phyloP scores from a whole-genome alignment of 306 rosid species.

The Delonix regia region DNA sequence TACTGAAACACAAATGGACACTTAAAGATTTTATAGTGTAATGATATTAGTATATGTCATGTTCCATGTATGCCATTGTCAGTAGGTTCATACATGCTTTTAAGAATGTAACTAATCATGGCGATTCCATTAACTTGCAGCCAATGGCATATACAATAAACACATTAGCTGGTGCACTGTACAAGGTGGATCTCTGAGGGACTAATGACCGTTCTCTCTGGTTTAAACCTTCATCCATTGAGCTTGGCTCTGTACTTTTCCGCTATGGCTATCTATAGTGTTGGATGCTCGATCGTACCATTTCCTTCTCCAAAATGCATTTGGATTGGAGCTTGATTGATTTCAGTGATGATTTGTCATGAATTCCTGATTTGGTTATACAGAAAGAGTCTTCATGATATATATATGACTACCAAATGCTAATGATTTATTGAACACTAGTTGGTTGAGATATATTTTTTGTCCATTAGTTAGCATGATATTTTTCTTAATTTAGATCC shows the following conservation, averaged over 20 bases:
- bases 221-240: constrained; percentile 60
- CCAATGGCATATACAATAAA: constrained; percentile 73
- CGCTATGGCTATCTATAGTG: constrained; percentile 54
- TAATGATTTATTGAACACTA: too few species aligned
- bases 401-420: too few species aligned
- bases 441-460: too few species aligned
- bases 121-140: constrained; percentile 42
- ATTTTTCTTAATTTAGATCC: too few species aligned
- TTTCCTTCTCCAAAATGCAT: constrained; percentile 62
- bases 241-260: constrained; percentile 62
- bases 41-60: too few species aligned
- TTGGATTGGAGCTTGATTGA: constrained; percentile 61
- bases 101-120: not conserved
- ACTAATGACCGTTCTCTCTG: constrained; percentile 57
- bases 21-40: too few species aligned
- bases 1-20: too few species aligned
- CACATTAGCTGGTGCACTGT: constrained; percentile 75
- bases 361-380: not conserved
- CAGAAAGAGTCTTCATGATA: too few species aligned
- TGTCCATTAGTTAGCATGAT: too few species aligned
- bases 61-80: too few species aligned
- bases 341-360: constrained; percentile 45
- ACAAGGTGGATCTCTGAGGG: constrained; percentile 69
- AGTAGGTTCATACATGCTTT: not conserved
- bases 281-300: constrained; percentile 54